phyloP scores from a whole-genome alignment of 23 red algal species.

The Gracilaria domingensis region DNA sequence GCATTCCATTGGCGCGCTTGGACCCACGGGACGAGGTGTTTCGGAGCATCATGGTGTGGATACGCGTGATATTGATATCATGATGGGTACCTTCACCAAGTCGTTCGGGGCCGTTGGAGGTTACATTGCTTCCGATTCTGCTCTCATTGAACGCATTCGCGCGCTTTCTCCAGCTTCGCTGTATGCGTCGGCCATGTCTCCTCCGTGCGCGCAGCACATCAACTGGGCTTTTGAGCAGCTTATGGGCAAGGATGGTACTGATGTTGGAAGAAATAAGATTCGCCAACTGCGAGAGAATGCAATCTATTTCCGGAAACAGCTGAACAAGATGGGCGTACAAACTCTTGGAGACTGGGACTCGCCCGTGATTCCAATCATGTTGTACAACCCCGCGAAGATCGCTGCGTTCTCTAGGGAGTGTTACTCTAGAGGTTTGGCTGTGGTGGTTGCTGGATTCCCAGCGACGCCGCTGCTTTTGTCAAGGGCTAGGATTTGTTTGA shows the following conservation, averaged over 20 bases:
- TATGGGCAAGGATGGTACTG: slow-evolving; percentile 87
- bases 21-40: slow-evolving; percentile 89
- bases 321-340: slow-evolving; percentile 93
- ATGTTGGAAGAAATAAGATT: slow-evolving; percentile 84
- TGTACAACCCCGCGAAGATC: slow-evolving; percentile 93
- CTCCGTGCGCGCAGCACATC: slow-evolving; percentile 91
- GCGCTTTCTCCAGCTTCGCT: slow-evolving; percentile 75
- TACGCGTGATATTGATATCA: slow-evolving; percentile 88
- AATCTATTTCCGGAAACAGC: slow-evolving; percentile 87
- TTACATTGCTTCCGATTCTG: slow-evolving; percentile 83
- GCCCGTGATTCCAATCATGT: slow-evolving; percentile 98
- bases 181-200: slow-evolving; percentile 94
- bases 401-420: slow-evolving; percentile 98
- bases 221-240: slow-evolving; percentile 91
- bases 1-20: slow-evolving; percentile 97
- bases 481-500: slow-evolving; percentile 93
- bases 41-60: slow-evolving; percentile 88
- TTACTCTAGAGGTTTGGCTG: slow-evolving; percentile 87
- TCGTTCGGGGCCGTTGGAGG: slow-evolving; percentile 98
- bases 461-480: slow-evolving; percentile 94
- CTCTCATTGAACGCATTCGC: slow-evolving; percentile 81
- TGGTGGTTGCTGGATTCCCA: slow-evolving; percentile 99
- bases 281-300: slow-evolving; percentile 85
- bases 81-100: slow-evolving; percentile 99
- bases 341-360: slow-evolving; percentile 92